Evolutionary conservation across 2,329 filamentous ascomycete genomes (phyloP).

Genomic region (Cercospora berteroae): DNA sequence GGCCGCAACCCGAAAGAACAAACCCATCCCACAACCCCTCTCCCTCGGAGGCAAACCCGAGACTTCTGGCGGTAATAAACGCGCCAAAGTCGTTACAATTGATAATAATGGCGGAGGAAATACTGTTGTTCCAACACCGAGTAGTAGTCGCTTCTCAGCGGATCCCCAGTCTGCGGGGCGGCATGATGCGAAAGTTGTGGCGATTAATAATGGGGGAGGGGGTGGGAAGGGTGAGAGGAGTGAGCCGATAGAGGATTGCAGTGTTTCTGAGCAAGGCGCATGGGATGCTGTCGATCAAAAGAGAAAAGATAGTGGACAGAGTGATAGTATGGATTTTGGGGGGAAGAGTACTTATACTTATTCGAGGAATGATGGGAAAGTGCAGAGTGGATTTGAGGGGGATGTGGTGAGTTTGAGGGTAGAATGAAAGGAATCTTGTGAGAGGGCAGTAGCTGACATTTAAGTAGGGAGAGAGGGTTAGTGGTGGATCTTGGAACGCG

Average conservation of each 20-base stretch:
- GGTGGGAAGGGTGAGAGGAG: neutral
- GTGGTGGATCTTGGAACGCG: neutral
- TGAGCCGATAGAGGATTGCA: neutral
- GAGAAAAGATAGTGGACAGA: slow-evolving; percentile 1
- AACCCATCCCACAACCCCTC: neutral
- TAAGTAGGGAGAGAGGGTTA: neutral
- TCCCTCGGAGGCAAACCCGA: neutral
- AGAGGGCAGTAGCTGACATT: neutral
- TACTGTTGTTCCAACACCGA: neutral
- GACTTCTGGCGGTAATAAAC: neutral
- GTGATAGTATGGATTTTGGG: slow-evolving; percentile 2
- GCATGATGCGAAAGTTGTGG: neutral
- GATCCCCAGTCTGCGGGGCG: neutral
- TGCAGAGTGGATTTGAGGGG: neutral
- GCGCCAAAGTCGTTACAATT: slow-evolving; percentile 5
- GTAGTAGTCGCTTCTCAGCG: neutral
- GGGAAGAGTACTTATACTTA: slow-evolving; percentile 3
- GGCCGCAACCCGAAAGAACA: neutral
- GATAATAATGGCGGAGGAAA: neutral
- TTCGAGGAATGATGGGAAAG: neutral
- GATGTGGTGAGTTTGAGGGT: neutral
- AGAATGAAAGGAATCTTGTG: neutral
- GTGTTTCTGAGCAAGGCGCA: neutral
- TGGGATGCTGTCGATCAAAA: neutral
- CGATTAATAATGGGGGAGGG: neutral